Evolutionary conservation across 2,329 filamentous ascomycete species (phyloP).

Genomic region (Knufia fluminis): DNA sequence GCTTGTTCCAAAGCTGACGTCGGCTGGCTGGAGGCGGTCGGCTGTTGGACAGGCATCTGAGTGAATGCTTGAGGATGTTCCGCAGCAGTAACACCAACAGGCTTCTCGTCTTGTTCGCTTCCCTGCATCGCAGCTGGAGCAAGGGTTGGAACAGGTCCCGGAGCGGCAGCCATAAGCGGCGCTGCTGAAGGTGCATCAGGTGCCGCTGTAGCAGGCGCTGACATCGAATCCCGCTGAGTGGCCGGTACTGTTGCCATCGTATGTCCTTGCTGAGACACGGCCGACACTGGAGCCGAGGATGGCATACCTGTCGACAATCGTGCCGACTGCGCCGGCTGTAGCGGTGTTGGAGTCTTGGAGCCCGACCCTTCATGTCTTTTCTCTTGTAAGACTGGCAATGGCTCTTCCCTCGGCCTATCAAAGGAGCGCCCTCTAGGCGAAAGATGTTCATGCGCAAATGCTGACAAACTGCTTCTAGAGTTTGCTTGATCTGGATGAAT

Average conservation of each 20-base stretch:
- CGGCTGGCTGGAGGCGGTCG: background rate
- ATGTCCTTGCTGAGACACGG: background rate
- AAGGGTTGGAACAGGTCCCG: background rate
- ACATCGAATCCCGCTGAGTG: background rate
- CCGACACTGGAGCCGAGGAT: background rate
- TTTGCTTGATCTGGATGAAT: slow-evolving; percentile 28
- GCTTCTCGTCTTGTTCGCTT: background rate
- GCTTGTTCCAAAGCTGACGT: too few species aligned
- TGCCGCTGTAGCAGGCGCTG: background rate
- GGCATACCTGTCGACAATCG: background rate
- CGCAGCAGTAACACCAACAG: background rate
- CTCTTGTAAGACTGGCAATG: slow-evolving; percentile 9
- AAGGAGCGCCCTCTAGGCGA: slow-evolving; percentile 19
- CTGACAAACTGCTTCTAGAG: slow-evolving; percentile 30
- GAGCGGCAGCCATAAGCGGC: slow-evolving; percentile 1
- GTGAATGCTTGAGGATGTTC: background rate
- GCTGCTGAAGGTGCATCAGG: background rate
- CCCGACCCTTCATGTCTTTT: background rate
- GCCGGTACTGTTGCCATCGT: background rate
- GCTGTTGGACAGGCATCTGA: background rate
- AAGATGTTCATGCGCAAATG: slow-evolving; percentile 25
- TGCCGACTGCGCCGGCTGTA: background rate
- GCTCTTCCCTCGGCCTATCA: slow-evolving; percentile 16
- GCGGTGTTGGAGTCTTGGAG: background rate
- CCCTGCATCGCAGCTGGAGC: background rate